Evolutionary conservation across 331 rosid species (phyloP).

Genomic region (Arachis monticola): DNA sequence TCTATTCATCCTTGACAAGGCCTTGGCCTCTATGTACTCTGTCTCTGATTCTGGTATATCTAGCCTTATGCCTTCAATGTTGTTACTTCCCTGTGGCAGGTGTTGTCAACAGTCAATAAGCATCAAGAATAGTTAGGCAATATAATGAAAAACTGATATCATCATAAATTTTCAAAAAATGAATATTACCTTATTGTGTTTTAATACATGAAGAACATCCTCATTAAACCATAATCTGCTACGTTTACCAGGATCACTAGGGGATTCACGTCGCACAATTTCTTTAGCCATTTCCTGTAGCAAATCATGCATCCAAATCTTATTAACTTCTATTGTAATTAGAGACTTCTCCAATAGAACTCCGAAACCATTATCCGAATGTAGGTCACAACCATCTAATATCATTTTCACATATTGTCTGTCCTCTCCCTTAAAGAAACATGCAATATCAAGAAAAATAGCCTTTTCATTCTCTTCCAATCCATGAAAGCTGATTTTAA

Average conservation of each 20-base stretch:
- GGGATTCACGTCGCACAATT: conserved; percentile 4
- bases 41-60: neutral
- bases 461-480: neutral
- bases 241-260: neutral
- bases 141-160: too few species aligned
- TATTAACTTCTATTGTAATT: neutral
- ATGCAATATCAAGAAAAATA: conserved; percentile 31
- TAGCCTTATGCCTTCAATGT: conserved; percentile 28
- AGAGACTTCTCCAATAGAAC: conserved; percentile 30
- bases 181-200: neutral
- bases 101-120: too few species aligned
- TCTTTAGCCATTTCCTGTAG: conserved; percentile 36
- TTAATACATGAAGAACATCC: conserved; percentile 1
- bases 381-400: neutral
- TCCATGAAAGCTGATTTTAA: conserved; percentile 33
- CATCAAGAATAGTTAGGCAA: too few species aligned
- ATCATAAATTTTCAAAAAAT: neutral
- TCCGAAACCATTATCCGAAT: neutral
- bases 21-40: neutral
- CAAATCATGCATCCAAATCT: conserved; percentile 28
- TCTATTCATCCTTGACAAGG: conserved; percentile 13
- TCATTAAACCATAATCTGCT: conserved; percentile 30
- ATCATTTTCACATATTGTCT: neutral
- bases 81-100: neutral
- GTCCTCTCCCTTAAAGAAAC: neutral